Percentiles rank a stretch among this genome's conserved stretches.
These are phyloP conservation scores for Ophiostoma quercus DNA, from an alignment of 2,329 filamentous ascomycete genomes.

Conservation along the genomic window DNA sequence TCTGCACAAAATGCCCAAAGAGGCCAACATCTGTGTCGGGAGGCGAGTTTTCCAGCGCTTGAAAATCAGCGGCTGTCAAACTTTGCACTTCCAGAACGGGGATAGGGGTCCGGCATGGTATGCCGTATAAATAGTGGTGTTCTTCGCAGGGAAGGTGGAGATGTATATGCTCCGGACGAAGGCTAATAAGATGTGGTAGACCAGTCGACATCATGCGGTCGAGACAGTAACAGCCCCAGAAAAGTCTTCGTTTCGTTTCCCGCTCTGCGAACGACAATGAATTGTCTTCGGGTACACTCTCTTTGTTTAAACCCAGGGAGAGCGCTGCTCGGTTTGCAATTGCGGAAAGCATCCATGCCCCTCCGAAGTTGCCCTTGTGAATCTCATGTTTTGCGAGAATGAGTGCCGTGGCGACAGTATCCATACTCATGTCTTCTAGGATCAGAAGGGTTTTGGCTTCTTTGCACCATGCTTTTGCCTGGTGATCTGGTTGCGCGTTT, in stretches of 20 bases:
- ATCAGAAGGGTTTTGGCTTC: constrained; percentile 15
- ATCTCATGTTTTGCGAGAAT: constrained; percentile 12
- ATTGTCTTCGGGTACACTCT: neutral
- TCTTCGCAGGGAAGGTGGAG: neutral
- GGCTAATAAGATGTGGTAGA: neutral
- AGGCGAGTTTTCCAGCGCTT: neutral
- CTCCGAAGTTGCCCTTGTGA: constrained; percentile 6
- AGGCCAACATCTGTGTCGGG: neutral
- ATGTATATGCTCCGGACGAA: neutral
- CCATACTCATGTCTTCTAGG: constrained; percentile 13
- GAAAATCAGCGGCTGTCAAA: neutral
- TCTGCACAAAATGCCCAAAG: constrained; percentile 12
- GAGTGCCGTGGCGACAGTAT: constrained; percentile 9
- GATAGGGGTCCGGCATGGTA: neutral
- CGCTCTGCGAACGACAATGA: neutral
- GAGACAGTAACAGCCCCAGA: constrained; percentile 17
- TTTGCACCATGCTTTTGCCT: constrained; percentile 5
- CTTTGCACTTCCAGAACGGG: neutral
- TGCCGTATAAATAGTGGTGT: neutral
- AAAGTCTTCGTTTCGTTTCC: constrained; percentile 7
- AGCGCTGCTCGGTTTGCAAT: neutral
- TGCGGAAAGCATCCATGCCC: constrained; percentile 12
- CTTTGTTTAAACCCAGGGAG: neutral
- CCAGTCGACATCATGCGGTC: constrained; percentile 17
- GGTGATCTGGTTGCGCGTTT: neutral